Base-by-base conservation (phyloP, 164 flowering plant genomes). In the Dillenia suffruticosa region DNA sequence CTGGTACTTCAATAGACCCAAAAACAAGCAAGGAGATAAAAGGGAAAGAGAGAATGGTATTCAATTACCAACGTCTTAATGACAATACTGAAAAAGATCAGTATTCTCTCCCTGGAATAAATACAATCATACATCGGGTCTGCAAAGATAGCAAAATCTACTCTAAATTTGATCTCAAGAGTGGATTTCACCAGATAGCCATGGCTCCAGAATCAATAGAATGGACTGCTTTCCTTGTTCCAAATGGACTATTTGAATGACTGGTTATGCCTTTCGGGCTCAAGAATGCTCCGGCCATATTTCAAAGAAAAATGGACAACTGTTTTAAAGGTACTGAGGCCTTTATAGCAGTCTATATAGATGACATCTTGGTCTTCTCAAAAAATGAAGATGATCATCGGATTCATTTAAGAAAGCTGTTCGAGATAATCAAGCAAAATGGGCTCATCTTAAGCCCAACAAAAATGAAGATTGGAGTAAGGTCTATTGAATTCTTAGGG, bases 301-400 rank as follows among this genome's bases (percentile, higher is more conserved):
- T 65, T 19, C 68, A 65, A 44, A 24, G 68, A 9, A 65, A 65
- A 22, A 65, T 65, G 68, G 68, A 65, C 40, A 40, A 65, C 56
- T 58, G 62, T 32, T 65, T 65, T 44, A 13, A 17, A 45, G 70
- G 64, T 11, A 51, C 46, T 2, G 59, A 59, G 32, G 45, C 10
- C 1, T 66, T 52, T 43, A 51, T 59, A 1, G 64, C 64, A 1
- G 64, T 60, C 3, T 66, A 66, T 16, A 66, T 66, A 15, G 69
- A 66, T 55, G 65, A 61, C 40, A 60, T 67, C 15, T 22, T 68
- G 16, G 66, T 68, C 12, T 68, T 68, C 49, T 68, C 71, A 8
- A 45, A 66, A 11, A 51, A 1, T 40, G 11, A 3, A 15, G 7
- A 24, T 8, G 44, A 54, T 6, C 67, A 68, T 51, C 45, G 12